phyloP scores from a whole-genome alignment of 768 basidiomycete species.

The Mycena haematopus region DNA sequence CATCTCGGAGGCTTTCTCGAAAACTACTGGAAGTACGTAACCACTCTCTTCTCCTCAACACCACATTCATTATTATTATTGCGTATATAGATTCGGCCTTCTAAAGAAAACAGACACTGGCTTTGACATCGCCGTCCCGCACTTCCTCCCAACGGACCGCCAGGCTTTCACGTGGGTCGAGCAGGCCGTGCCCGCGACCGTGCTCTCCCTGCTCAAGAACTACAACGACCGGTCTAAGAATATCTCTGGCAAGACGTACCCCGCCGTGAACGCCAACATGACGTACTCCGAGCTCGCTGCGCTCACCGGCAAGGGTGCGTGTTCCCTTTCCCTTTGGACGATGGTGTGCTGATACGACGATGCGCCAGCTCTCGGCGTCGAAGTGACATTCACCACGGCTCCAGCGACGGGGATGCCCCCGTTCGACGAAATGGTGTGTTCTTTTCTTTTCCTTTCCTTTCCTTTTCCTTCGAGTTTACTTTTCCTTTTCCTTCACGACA shows the following conservation, averaged over 20 bases:
- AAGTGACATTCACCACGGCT: slow-evolving; percentile 8
- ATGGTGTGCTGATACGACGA: too few species aligned
- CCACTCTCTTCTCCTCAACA: not conserved
- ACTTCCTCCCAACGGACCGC: not conserved
- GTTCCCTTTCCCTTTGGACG: too few species aligned
- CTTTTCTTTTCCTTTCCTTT: too few species aligned
- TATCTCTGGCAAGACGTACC: slow-evolving; percentile 11
- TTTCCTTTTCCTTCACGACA: too few species aligned
- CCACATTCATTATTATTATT: not conserved
- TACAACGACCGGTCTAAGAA: slow-evolving; percentile 2
- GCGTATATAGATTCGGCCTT: not conserved
- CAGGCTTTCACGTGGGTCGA: slow-evolving; percentile 12
- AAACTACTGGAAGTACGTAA: slow-evolving; percentile 14
- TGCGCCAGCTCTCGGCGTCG: slow-evolving; percentile 3
- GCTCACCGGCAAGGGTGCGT: not conserved
- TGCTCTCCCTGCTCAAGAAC: not conserved
- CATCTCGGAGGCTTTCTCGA: slow-evolving; percentile 21
- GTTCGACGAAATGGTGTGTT: slow-evolving; percentile 14
- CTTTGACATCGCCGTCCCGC: not conserved
- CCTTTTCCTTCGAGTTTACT: too few species aligned
- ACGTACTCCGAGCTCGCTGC: slow-evolving; percentile 6
- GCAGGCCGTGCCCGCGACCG: slow-evolving; percentile 1
- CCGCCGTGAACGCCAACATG: slow-evolving; percentile 8
- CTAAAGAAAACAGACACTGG: slow-evolving; percentile 15
- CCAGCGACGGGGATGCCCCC: not conserved